These are phyloP conservation scores for Eimeria falciformis DNA, from an alignment of 169 alveolate genomes.

Conservation along the genomic window DNA sequence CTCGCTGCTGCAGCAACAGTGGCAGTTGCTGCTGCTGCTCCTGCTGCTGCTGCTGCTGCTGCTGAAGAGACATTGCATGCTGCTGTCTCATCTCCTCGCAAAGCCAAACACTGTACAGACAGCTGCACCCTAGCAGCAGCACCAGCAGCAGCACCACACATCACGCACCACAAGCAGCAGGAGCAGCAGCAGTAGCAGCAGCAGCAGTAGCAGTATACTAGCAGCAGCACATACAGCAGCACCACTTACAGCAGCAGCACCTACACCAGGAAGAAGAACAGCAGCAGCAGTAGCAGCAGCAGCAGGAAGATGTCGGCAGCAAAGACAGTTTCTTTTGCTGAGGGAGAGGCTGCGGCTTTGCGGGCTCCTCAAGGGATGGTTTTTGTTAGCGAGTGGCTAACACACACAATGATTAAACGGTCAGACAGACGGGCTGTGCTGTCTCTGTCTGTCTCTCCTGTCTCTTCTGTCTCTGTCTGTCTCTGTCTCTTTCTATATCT, in stretches of 20 bases:
- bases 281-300: background rate
- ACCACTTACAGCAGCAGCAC: background rate
- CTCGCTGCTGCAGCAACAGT: background rate
- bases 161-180: no score
- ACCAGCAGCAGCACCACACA: no score
- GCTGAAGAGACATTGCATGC: background rate
- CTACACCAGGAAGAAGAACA: background rate
- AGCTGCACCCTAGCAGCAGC: background rate
- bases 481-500: no score
- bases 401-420: slow-evolving; percentile 15
- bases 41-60: slow-evolving; percentile 28
- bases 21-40: background rate
- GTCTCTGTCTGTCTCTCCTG: background rate
- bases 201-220: background rate
- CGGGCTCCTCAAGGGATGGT: background rate
- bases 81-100: background rate
- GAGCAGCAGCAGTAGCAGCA: background rate
- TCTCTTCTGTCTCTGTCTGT: no score
- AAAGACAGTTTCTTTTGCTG: background rate
- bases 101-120: background rate
- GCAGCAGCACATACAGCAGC: background rate
- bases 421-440: background rate
- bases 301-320: background rate
- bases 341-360: background rate
- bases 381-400: slow-evolving; percentile 14